Base-by-base conservation (phyloP, 192 early-diverging fungal species). In the Ambispora gerdemannii region DNA sequence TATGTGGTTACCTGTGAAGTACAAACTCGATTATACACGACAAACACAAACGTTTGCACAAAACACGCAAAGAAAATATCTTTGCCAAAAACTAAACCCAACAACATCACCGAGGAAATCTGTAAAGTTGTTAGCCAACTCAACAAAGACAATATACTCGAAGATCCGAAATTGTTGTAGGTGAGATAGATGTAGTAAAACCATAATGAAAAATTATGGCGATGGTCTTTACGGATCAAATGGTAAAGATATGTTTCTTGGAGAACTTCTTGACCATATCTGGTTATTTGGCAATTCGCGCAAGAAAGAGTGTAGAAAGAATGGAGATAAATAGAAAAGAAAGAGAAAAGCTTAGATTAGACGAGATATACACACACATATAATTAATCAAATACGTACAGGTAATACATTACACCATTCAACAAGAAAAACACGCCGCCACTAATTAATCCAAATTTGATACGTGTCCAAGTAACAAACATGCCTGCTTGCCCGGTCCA, bases 141-240 rank as follows among this genome's bases (percentile, higher is more conserved):
- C 51, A 91, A 75, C 27, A 82, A 35, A 2, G 80, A 74, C 15
- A 43, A 43, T 10, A 6, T 22, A 78, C 82, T 28, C 75, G 75
- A 2, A 83, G 75, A 11, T n/a, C n/a, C n/a, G n/a, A n/a, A n/a
- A n/a, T 82, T 78, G 0, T 73, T 75, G 70, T 89, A 88, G 0
- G 82, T 83, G 27, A 99, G 81, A 64, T 98, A 99, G 33, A 99
- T 92, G 43, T 93, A 88, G 70, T 97, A 93, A 67, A 96, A 99
- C 86, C 95, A 99, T 50, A 91, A 74, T 0, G 96, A 97, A 76
- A 97, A 99, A 80, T 99, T 99, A 82, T 99, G 97, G 3, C 97
- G 90, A 70, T 97, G 97, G 78, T 99, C 97, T 77, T 93, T 93
- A 72, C 97, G 91, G 0, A 87, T 91, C 50, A 97, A 74, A 77